Evolutionary conservation across 1,284 basidiomycete genomes (phyloP).

Genomic region (Fistulinella cinereoalba): DNA sequence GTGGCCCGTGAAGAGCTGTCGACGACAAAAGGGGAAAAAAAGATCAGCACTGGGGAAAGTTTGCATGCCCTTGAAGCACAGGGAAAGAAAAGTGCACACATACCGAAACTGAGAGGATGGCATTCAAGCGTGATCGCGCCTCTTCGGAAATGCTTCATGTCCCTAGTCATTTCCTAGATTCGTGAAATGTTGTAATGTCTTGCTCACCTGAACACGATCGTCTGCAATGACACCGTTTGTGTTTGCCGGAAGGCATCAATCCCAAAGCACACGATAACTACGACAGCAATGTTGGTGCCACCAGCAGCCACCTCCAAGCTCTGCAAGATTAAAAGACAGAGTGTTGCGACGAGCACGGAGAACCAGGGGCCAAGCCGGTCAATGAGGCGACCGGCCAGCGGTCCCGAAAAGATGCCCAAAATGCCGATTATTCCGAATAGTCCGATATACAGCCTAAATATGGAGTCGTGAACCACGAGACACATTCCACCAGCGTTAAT

Average conservation of each 20-base stretch:
- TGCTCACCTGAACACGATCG: slow-evolving; percentile 40
- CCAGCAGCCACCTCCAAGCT: slow-evolving; percentile 57
- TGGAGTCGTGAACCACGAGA: background rate
- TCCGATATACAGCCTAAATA: slow-evolving; percentile 57
- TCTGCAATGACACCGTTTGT: slow-evolving; percentile 40
- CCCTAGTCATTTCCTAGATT: background rate
- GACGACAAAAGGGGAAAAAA: background rate
- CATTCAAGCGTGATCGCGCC: slow-evolving; percentile 62
- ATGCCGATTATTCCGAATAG: slow-evolving; percentile 71
- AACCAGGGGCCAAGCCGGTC: slow-evolving; percentile 66
- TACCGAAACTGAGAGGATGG: slow-evolving; percentile 58
- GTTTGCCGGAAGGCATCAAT: slow-evolving; percentile 47
- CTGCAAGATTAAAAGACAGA: slow-evolving; percentile 43
- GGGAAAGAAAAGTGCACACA: slow-evolving; percentile 10
- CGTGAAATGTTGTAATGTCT: too few relatives aligned
- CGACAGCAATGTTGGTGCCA: slow-evolving; percentile 55
- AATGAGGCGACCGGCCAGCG: slow-evolving; percentile 57
- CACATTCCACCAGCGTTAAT: too few relatives aligned
- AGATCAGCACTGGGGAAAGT: background rate
- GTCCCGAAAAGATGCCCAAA: slow-evolving; percentile 59
- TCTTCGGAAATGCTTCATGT: slow-evolving; percentile 48
- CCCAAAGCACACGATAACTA: slow-evolving; percentile 45
- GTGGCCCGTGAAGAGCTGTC: slow-evolving; percentile 44
- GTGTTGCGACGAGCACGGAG: slow-evolving; percentile 51
- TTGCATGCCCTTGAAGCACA: background rate